Evolutionary conservation across 805 yeast genomes (phyloP).

Genomic region (Candida rishiriensis): DNA sequence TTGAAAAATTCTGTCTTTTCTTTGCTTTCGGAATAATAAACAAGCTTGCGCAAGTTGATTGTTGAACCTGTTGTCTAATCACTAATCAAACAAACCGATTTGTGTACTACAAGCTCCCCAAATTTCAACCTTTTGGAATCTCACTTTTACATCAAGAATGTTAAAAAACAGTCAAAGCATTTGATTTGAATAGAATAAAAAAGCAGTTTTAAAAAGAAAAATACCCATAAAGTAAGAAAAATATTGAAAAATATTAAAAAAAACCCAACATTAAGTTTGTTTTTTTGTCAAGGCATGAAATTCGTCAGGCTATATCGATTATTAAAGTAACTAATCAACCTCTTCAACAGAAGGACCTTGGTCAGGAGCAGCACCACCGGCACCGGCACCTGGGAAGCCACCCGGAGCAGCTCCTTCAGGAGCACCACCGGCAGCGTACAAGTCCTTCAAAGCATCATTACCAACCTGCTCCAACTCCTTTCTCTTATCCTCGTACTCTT

Average conservation of each 20-base stretch:
- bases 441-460: slow-evolving; percentile 95
- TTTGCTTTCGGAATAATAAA: neutral
- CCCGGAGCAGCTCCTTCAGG: slow-evolving; percentile 50
- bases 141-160: neutral
- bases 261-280: slow-evolving; percentile 1
- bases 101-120: too few relatives aligned
- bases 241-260: neutral
- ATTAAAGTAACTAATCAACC: too few relatives aligned
- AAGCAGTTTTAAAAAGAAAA: too few relatives aligned
- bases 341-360: slow-evolving; percentile 75
- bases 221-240: neutral
- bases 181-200: too few relatives aligned
- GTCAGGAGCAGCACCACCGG: slow-evolving; percentile 50
- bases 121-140: neutral
- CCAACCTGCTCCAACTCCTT: slow-evolving; percentile 94
- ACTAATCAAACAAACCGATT: too few relatives aligned
- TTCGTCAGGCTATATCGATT: too few relatives aligned
- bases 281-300: too few relatives aligned
- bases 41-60: neutral
- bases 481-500: slow-evolving; percentile 89
- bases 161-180: too few relatives aligned
- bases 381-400: slow-evolving; percentile 34
- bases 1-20: too few relatives aligned
- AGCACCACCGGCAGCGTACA: slow-evolving; percentile 91
- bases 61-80: too few relatives aligned